Percentiles rank a stretch among this genome's conserved stretches.
phyloP scores from a whole-genome alignment of 2,329 filamentous ascomycete genomes.

The Diplodia corticola region DNA sequence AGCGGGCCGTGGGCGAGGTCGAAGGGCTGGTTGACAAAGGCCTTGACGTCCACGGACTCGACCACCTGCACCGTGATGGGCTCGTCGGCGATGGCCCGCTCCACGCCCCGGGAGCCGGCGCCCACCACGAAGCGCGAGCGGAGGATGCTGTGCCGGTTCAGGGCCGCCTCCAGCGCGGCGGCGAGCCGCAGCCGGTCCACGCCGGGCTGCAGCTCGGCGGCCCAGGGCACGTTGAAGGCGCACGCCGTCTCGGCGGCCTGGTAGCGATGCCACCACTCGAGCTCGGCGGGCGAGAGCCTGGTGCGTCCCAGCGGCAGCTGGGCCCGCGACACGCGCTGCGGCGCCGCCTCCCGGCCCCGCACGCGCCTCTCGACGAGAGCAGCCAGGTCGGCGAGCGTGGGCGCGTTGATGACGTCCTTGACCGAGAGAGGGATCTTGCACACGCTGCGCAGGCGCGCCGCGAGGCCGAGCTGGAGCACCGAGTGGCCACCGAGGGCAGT shows the following conservation, averaged over 20 bases:
- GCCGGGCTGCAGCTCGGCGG: constrained; percentile 14
- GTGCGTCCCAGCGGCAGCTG: no score
- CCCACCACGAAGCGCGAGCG: neutral
- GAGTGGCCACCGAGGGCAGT: constrained; percentile 63
- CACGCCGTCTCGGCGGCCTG: constrained; percentile 23
- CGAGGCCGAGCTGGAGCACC: constrained; percentile 39
- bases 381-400: no score
- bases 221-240: constrained; percentile 34
- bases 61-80: constrained; percentile 7
- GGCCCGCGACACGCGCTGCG: no score
- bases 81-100: neutral
- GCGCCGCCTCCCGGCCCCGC: no score
- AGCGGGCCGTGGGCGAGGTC: constrained; percentile 27
- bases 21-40: constrained; percentile 28
- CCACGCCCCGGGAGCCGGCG: neutral
- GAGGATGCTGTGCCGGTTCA: constrained; percentile 26
- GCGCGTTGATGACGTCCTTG: constrained; percentile 22
- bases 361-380: no score
- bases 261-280: constrained; percentile 24
- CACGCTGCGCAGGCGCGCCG: constrained; percentile 21
- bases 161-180: constrained; percentile 29
- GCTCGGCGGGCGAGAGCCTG: no score
- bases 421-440: constrained; percentile 25
- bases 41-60: no score
- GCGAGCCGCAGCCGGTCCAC: constrained; percentile 27